phyloP scores from a whole-genome alignment of 1,284 basidiomycete genomes.

The Ganoderma sinense region DNA sequence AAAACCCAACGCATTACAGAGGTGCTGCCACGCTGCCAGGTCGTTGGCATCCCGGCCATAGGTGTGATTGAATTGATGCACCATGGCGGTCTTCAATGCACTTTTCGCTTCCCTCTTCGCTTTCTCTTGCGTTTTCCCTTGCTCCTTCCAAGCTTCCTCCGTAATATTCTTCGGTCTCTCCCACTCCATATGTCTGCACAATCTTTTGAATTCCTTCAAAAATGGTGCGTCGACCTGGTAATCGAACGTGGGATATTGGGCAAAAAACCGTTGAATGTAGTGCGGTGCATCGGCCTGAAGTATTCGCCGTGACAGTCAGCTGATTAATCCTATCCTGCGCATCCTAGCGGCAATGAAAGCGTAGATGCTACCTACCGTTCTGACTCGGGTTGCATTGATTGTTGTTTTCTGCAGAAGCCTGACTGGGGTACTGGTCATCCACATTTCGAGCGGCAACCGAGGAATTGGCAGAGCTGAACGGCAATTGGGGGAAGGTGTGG shows the following conservation, averaged over 20 bases:
- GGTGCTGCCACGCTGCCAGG: background rate
- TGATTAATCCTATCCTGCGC: too few relatives aligned
- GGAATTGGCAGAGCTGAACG: background rate
- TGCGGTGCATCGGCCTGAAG: background rate
- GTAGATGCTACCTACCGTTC: background rate
- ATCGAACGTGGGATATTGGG: background rate
- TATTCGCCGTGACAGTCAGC: background rate
- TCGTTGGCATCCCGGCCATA: background rate
- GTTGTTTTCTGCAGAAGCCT: background rate
- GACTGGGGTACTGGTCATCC: background rate
- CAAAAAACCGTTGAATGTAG: background rate
- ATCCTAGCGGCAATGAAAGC: too few relatives aligned
- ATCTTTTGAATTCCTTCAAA: background rate
- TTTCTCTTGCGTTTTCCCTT: background rate
- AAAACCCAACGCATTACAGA: background rate
- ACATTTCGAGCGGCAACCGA: background rate
- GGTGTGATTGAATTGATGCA: background rate
- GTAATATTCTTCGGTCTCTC: background rate
- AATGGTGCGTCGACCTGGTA: background rate
- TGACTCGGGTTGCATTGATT: background rate
- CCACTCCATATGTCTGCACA: background rate
- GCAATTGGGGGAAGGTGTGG: background rate
- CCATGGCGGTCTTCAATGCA: background rate
- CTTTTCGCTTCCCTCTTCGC: background rate
- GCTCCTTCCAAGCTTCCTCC: background rate